phyloP scores from a whole-genome alignment of 768 basidiomycete species.

The Lanmaoa pseudosensibilis region DNA sequence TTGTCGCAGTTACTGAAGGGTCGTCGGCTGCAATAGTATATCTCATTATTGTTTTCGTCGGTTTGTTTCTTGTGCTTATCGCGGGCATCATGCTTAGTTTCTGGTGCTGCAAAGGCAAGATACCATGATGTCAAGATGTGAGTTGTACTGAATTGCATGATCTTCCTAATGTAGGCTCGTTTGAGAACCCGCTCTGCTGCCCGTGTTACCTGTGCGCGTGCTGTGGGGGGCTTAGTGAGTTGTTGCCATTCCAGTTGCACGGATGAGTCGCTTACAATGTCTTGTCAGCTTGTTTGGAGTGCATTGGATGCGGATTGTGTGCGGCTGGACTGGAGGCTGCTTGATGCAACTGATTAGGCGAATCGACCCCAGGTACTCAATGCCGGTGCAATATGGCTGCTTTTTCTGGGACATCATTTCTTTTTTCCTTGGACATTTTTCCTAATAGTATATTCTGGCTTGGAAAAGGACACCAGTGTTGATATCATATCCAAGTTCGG shows the following conservation, averaged over 20 bases:
- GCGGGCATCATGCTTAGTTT: slow-evolving; percentile 58
- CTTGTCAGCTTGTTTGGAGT: slow-evolving; percentile 59
- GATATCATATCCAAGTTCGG: neutral
- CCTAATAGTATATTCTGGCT: neutral
- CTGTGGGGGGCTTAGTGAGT: slow-evolving; percentile 64
- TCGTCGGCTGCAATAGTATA: slow-evolving; percentile 43
- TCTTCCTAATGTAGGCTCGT: slow-evolving; percentile 40
- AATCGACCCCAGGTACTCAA: neutral
- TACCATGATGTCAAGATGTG: neutral
- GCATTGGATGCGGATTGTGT: slow-evolving; percentile 68
- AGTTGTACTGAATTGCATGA: neutral
- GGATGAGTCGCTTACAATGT: slow-evolving; percentile 2
- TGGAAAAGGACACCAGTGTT: neutral
- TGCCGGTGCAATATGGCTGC: neutral
- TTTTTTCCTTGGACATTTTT: slow-evolving; percentile 1
- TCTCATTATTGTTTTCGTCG: slow-evolving; percentile 65
- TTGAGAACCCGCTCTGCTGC: slow-evolving; percentile 64
- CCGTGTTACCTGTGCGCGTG: slow-evolving; percentile 74
- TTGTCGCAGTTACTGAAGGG: neutral
- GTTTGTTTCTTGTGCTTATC: slow-evolving; percentile 53
- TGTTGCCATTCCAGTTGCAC: neutral
- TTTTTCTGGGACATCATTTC: neutral
- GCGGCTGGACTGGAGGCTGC: slow-evolving; percentile 44
- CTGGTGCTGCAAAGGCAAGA: slow-evolving; percentile 62
- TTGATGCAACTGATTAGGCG: neutral